Base-by-base conservation (phyloP, 257 asterid species). In the Solanum clarkiae region DNA sequence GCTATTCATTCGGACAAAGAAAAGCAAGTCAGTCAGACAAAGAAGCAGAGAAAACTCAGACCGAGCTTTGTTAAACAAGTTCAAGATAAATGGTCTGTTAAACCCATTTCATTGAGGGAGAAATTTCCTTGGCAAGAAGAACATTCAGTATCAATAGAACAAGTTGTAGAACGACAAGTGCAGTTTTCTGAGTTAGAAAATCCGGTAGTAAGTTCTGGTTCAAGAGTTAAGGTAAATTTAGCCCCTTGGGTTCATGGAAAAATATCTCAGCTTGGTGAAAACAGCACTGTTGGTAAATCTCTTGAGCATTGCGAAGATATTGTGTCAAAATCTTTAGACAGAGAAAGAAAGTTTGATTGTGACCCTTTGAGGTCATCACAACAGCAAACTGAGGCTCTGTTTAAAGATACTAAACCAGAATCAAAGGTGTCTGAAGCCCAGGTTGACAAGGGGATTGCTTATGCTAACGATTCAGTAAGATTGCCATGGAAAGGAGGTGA, bases 231-330 rank as follows among this genome's bases (percentile, higher is more conserved):
- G 84, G 88, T 88, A n/a, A 84, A 20, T 87, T 89, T 87, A 56
- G 93, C 98, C 81, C 95, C 98, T 81, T 93, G 97, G 99, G 89
- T 66, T 86, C 98, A 91, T 84, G 98, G 95, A 62, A 87, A 87
- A 66, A 85, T 63, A 17, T 59, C 90, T 54, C 87, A 70, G 54
- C 56, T 84, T 51, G 68, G 55, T 69, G 79, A 69, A 59, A 71
- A 68, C 18, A 86, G 55, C 49, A 88, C 14, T 18, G 10, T 66
- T 85, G 85, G 24, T 84, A 84, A 71, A 60, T 63, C 70, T 88
- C 70, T 36, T 70, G 90, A 89, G 59, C 60, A 32, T 60, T 45
- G 11, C 24, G 84, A 20, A 51, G 59, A 60, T 75, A 86, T 85
- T 85, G 89, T 79, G 88, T 80, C 82, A 18, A 80, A 83, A 22